Evolutionary conservation across 2,329 filamentous ascomycete species (phyloP).

Genomic region (Cordyceps militaris): DNA sequence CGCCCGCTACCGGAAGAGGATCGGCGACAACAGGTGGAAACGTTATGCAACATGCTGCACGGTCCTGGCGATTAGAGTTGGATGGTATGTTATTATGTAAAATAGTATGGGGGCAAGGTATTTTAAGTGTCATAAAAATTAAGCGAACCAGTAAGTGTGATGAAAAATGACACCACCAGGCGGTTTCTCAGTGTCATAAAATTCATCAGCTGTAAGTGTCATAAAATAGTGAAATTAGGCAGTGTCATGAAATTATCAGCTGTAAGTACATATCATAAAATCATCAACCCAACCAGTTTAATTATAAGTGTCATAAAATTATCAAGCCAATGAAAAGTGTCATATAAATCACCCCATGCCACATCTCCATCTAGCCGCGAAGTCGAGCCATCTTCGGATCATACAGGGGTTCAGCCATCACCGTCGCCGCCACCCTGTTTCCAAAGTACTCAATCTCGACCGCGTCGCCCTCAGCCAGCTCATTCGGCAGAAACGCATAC

Average conservation of each 20-base stretch:
- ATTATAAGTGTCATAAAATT: not conserved
- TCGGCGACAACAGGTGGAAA: not conserved
- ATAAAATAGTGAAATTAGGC: too few species aligned
- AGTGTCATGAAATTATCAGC: too few species aligned
- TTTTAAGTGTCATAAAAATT: not conserved
- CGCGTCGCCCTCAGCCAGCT: conserved; percentile 36
- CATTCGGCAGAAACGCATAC: conserved; percentile 48
- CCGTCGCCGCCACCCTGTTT: conserved; percentile 43
- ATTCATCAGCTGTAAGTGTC: not conserved
- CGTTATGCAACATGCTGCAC: not conserved
- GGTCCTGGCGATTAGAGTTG: not conserved
- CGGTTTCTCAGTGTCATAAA: not conserved
- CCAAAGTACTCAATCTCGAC: conserved; percentile 60
- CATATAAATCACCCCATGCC: not conserved
- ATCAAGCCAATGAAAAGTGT: not conserved
- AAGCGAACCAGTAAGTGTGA: not conserved
- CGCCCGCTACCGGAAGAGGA: not conserved
- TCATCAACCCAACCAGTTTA: too few species aligned
- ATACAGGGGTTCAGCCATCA: conserved; percentile 42
- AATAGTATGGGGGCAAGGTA: not conserved
- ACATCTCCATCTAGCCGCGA: conserved; percentile 1
- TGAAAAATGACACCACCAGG: too few species aligned
- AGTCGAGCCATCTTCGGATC: conserved; percentile 13
- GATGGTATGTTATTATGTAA: not conserved
- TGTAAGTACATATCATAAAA: too few species aligned